Percentiles rank a stretch among this genome's conserved stretches.
Evolutionary conservation across 441 rosid species (phyloP).

Genomic region (Hura crepitans): DNA sequence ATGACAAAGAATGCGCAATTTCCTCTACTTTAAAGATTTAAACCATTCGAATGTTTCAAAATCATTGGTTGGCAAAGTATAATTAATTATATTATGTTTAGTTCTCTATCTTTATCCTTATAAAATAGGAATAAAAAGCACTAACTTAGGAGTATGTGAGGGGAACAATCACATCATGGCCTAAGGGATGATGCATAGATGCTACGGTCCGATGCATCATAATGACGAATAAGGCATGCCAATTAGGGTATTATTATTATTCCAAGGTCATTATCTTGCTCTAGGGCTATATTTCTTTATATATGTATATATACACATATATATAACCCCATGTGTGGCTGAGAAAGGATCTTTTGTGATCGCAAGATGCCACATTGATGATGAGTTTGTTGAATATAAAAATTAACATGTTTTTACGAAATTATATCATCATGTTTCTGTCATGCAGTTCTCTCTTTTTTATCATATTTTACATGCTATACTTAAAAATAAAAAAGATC

Average conservation of each 20-base stretch:
- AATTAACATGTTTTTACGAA: too few relatives aligned
- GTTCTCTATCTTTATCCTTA: neutral
- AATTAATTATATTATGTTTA: neutral
- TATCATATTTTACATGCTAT: too few relatives aligned
- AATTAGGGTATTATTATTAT: conserved; percentile 1
- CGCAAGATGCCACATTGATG: too few relatives aligned
- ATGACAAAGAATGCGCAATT: conserved; percentile 11
- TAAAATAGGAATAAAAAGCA: neutral
- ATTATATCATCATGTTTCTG: too few relatives aligned
- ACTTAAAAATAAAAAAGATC: too few relatives aligned
- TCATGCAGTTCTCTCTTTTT: too few relatives aligned
- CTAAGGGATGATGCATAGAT: conserved; percentile 6
- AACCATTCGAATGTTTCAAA: neutral
- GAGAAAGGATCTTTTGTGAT: too few relatives aligned
- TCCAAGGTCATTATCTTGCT: neutral
- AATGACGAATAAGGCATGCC: conserved; percentile 10
- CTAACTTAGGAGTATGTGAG: too few relatives aligned
- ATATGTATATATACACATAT: too few relatives aligned
- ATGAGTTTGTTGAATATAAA: too few relatives aligned
- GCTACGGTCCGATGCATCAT: conserved; percentile 2
- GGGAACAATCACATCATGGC: conserved; percentile 8
- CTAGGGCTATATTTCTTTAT: neutral
- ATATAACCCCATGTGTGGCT: too few relatives aligned
- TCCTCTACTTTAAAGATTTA: neutral
- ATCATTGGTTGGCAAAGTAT: too few relatives aligned